Conservation (phyloP, 495 filamentous ascomycete species). For the Podospora fimiseda region DNA sequence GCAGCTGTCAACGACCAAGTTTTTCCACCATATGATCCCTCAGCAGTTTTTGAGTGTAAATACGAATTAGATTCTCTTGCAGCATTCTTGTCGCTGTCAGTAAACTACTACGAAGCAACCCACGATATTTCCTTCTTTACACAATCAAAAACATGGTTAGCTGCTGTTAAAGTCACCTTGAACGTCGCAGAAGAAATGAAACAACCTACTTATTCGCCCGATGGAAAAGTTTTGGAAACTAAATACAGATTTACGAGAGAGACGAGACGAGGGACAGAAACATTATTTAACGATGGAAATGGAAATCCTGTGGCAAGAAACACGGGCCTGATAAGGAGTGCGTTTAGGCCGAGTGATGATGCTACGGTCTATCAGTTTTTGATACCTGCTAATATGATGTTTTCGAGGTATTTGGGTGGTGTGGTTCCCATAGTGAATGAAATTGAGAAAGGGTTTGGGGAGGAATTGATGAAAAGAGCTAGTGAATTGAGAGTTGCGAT, state of each 20-base stretch:
- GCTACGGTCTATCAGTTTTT: slow-evolving; percentile 50
- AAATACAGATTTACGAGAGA: slow-evolving; percentile 54
- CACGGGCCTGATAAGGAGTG: slow-evolving; percentile 57
- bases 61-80: slow-evolving; percentile 65
- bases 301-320: slow-evolving; percentile 51
- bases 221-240: slow-evolving; percentile 40
- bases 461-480: slow-evolving; percentile 45
- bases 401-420: slow-evolving; percentile 46
- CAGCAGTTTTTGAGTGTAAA: slow-evolving; percentile 47
- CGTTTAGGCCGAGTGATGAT: slow-evolving; percentile 62
- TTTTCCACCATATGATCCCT: slow-evolving; percentile 9
- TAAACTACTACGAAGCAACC: slow-evolving; percentile 54
- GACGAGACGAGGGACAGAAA: slow-evolving; percentile 52
- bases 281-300: slow-evolving; percentile 50
- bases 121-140: slow-evolving; percentile 53
- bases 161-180: slow-evolving; percentile 45
- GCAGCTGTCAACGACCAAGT: slow-evolving; percentile 18
- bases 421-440: slow-evolving; percentile 45
- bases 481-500: slow-evolving; percentile 43
- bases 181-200: slow-evolving; percentile 45
- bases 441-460: slow-evolving; percentile 33
- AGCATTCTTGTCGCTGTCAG: slow-evolving; percentile 54
- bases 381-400: slow-evolving; percentile 67
- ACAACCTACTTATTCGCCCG: too few relatives aligned
- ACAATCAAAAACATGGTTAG: slow-evolving; percentile 44